These are phyloP conservation scores for Raddia distichophylla DNA, from an alignment of 176 grass and related monocot genomes.

Conservation along the genomic window DNA sequence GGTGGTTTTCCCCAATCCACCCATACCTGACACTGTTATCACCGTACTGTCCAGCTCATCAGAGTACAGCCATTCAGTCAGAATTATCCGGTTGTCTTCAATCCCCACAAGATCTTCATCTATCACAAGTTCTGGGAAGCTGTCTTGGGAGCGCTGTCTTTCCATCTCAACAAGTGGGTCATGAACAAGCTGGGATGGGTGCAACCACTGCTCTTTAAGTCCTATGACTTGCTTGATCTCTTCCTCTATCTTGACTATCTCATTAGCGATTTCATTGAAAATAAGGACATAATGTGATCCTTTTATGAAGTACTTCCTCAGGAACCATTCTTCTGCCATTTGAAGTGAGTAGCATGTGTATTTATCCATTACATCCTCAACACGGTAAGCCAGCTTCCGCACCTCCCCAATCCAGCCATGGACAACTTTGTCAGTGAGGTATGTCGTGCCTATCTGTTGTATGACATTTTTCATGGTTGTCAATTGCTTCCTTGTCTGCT, in stretches of 20 bases:
- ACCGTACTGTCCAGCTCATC: neutral
- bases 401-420: constrained; percentile 34
- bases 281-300: constrained; percentile 17
- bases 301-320: constrained; percentile 12
- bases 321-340: constrained; percentile 24
- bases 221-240: neutral
- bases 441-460: constrained; percentile 9
- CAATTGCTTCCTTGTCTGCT: neutral
- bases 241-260: constrained; percentile 22
- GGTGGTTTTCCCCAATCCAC: constrained; percentile 34
- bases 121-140: constrained; percentile 17
- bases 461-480: constrained; percentile 31
- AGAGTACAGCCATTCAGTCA: constrained; percentile 28
- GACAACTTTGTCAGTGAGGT: constrained; percentile 2
- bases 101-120: constrained; percentile 38
- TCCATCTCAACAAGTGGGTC: neutral
- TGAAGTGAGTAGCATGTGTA: constrained; percentile 34
- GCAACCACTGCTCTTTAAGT: neutral
- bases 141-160: constrained; percentile 13
- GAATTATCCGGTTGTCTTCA: constrained; percentile 11
- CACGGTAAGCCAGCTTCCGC: constrained; percentile 21
- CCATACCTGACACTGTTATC: constrained; percentile 28
- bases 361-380: constrained; percentile 40
- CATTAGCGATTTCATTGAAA: constrained; percentile 13
- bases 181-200: neutral